Percentiles rank a stretch among this genome's conserved stretches.
These are phyloP conservation scores for Oryza meyeriana DNA, from an alignment of 176 grass and related monocot genomes.

Conservation along the genomic window DNA sequence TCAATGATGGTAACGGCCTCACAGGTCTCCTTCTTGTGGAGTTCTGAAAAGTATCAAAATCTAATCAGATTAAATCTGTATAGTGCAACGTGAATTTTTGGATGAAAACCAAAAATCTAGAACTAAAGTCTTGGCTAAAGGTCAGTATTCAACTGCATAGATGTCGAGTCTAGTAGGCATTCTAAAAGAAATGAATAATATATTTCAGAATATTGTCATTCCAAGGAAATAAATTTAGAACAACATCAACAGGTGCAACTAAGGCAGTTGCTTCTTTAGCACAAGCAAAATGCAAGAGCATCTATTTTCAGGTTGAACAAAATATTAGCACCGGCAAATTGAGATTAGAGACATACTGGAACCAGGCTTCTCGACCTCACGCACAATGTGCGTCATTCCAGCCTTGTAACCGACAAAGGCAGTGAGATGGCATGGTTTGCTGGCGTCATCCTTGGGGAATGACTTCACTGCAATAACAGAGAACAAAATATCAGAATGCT, in stretches of 20 bases:
- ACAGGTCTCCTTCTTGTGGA: constrained; percentile 97
- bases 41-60: constrained; percentile 45
- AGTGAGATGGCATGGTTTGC: constrained; percentile 70
- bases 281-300: not conserved
- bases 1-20: constrained; percentile 91
- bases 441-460: constrained; percentile 73
- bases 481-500: not conserved
- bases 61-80: not conserved
- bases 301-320: not conserved
- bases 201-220: not conserved
- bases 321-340: not conserved
- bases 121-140: not conserved
- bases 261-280: not conserved
- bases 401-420: constrained; percentile 98
- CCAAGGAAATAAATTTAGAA: not conserved
- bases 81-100: not conserved
- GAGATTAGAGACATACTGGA: constrained; percentile 28
- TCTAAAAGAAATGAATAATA: not conserved
- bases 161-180: not conserved
- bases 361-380: constrained; percentile 91
- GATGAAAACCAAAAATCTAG: not conserved
- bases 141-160: not conserved
- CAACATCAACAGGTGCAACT: not conserved
- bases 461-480: constrained; percentile 66
- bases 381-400: constrained; percentile 97